Percentiles rank a stretch among this genome's conserved stretches.
These are phyloP conservation scores for Talaromyces proteolyticus DNA, from an alignment of 495 filamentous ascomycete species.

Conservation along the genomic window DNA sequence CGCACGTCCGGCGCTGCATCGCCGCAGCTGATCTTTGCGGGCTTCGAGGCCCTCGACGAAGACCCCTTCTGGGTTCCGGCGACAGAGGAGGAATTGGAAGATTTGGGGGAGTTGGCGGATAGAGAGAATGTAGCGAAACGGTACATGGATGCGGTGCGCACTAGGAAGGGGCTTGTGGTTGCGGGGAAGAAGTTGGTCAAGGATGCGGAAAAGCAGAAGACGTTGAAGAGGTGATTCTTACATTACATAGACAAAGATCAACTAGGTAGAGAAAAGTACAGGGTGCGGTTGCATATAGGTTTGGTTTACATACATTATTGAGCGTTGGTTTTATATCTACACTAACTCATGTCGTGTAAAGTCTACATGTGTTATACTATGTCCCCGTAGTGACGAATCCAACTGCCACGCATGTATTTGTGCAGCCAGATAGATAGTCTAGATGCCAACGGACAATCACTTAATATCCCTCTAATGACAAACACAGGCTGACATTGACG, in stretches of 20 bases:
- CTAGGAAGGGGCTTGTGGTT: conserved; percentile 80
- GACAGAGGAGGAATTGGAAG: conserved; percentile 95
- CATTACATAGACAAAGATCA: conserved; percentile 19
- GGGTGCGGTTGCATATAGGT: not conserved
- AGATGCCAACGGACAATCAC: not conserved
- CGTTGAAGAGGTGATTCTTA: conserved; percentile 68
- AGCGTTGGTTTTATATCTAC: no score
- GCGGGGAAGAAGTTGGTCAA: conserved; percentile 71
- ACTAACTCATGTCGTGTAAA: no score
- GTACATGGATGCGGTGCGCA: conserved; percentile 87
- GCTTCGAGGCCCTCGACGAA: conserved; percentile 82
- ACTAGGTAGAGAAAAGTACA: not conserved
- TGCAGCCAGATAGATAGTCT: not conserved
- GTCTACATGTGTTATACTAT: no score
- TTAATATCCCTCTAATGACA: conserved; percentile 46
- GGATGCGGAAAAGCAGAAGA: conserved; percentile 98
- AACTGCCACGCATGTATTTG: no score
- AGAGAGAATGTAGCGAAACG: conserved; percentile 90
- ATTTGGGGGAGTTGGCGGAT: conserved; percentile 89
- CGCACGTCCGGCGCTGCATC: conserved; percentile 83
- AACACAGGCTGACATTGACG: conserved; percentile 44
- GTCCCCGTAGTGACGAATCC: no score
- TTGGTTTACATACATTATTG: no score
- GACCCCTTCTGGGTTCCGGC: conserved; percentile 98
- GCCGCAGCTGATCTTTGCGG: conserved; percentile 88